Evolutionary conservation across 2,329 filamentous ascomycete genomes (phyloP).

Genomic region (Aureobasidium namibiae): DNA sequence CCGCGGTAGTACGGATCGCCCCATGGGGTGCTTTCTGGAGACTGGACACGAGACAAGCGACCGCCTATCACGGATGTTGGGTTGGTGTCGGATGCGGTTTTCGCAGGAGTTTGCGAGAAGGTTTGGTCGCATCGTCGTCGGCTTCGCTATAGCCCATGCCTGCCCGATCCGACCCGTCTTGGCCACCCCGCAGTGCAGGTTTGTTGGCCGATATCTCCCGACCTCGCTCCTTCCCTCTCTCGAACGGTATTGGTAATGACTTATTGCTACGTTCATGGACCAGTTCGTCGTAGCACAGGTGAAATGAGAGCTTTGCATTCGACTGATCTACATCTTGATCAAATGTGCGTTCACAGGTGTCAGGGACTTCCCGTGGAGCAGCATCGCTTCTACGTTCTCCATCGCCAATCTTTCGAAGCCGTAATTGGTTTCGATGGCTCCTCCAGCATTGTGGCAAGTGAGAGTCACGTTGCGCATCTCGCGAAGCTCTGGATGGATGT

Average conservation of each 20-base stretch:
- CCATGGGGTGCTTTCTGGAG: neutral
- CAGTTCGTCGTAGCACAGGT: too few species aligned
- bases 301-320: too few species aligned
- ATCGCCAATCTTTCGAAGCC: conserved; percentile 34
- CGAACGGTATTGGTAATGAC: too few species aligned
- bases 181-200: neutral
- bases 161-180: neutral
- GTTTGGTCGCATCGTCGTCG: neutral
- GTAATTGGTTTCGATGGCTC: conserved; percentile 31
- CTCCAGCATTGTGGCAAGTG: conserved; percentile 31
- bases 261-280: too few species aligned
- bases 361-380: neutral
- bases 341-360: conserved; percentile 10
- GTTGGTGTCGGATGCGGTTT: too few species aligned
- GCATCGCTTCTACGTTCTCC: conserved; percentile 27
- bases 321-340: neutral
- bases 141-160: neutral
- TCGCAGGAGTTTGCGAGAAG: neutral
- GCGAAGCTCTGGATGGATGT: conserved; percentile 38
- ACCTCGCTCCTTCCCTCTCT: too few species aligned
- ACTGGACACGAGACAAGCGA: too few species aligned
- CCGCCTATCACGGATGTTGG: too few species aligned
- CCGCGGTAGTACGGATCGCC: neutral
- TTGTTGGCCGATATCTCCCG: too few species aligned
- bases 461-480: conserved; percentile 34